phyloP scores from a whole-genome alignment of 176 grass and related monocot species.

The Cymbopogon citratus region DNA sequence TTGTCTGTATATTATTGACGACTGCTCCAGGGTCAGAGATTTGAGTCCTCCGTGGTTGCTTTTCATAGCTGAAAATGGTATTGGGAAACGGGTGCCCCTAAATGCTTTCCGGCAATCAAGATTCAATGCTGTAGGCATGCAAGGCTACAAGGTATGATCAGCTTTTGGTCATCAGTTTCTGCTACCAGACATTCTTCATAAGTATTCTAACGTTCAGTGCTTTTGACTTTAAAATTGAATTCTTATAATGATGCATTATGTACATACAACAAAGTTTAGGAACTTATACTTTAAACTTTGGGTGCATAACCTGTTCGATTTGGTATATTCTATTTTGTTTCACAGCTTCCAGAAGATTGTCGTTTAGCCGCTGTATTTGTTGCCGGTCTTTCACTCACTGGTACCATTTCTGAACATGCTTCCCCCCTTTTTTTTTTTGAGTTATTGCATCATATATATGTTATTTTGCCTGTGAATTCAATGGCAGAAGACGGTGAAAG shows the following conservation, averaged over 20 bases:
- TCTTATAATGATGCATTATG: neutral
- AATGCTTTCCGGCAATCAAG: constrained; percentile 51
- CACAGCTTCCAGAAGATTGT: constrained; percentile 67
- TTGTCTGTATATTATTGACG: constrained; percentile 6
- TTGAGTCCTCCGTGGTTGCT: constrained; percentile 84
- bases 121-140: constrained; percentile 65
- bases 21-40: constrained; percentile 46
- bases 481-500: constrained; percentile 70
- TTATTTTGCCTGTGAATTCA: neutral
- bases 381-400: constrained; percentile 65
- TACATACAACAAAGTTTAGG: neutral
- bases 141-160: constrained; percentile 73
- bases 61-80: constrained; percentile 84
- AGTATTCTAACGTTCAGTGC: constrained; percentile 1
- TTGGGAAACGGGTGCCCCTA: constrained; percentile 80
- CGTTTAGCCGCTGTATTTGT: constrained; percentile 86
- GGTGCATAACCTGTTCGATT: neutral
- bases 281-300: neutral
- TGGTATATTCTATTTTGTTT: constrained; percentile 23
- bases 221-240: constrained; percentile 1
- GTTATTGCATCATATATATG: neutral
- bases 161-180: neutral
- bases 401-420: constrained; percentile 30
- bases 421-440: neutral
- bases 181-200: neutral